A percentile compares a stretch with the other conserved stretches of the same genome.
These are phyloP conservation scores for Allium cepa DNA, from an alignment of 106 monocot genomes.

Conservation along the genomic window DNA sequence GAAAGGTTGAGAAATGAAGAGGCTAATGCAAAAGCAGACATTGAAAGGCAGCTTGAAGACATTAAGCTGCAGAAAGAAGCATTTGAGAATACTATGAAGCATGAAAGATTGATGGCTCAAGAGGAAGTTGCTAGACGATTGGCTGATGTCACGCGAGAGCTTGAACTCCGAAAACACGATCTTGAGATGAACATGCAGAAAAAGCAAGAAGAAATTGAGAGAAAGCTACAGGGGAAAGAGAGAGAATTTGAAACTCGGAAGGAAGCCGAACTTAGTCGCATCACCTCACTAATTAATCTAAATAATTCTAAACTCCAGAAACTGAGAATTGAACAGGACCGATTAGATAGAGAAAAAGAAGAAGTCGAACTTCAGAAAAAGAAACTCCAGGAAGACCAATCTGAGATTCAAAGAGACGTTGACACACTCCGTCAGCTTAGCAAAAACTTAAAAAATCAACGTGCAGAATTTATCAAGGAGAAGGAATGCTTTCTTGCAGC, in stretches of 20 bases:
- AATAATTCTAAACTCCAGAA: constrained; percentile 51
- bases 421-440: constrained; percentile 60
- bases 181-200: constrained; percentile 52
- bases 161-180: constrained; percentile 44
- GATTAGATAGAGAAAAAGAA: constrained; percentile 53
- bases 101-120: constrained; percentile 33
- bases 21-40: constrained; percentile 17
- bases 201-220: constrained; percentile 34
- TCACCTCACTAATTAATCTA: constrained; percentile 35
- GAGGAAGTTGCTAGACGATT: constrained; percentile 43
- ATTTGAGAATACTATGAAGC: constrained; percentile 54
- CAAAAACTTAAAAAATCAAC: constrained; percentile 55
- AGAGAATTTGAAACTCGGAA: constrained; percentile 40
- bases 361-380: constrained; percentile 24
- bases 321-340: constrained; percentile 46
- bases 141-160: constrained; percentile 41
- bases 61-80: constrained; percentile 60
- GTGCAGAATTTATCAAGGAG: constrained; percentile 69
- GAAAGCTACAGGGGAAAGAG: constrained; percentile 38
- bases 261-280: constrained; percentile 36
- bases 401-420: constrained; percentile 80
- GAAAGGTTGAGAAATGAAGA: constrained; percentile 50
- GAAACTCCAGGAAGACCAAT: constrained; percentile 62
- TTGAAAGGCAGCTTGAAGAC: constrained; percentile 52
- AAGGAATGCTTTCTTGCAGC: constrained; percentile 49